Evolutionary conservation across 805 yeast genomes (phyloP), one percentile per base, ranked within the genome.

Genomic region (Candida orba): DNA sequence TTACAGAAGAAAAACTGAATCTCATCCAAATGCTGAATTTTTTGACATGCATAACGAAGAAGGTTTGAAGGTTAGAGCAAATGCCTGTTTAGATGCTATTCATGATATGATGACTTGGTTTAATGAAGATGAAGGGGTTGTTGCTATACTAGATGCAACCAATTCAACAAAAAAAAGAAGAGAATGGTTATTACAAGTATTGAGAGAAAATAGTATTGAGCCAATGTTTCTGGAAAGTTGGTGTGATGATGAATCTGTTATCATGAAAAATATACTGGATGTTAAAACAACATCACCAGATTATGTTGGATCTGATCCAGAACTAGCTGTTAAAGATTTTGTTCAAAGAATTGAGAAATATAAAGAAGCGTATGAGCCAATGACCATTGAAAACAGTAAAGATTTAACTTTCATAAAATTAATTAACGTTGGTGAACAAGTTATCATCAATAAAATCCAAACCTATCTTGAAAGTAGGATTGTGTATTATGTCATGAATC

Each of bases 121-220:
- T 59, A 69, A 73, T 31, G 78, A 81, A 15, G 87, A 84, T 42
- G 72, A 78, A 46, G 95, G 95, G 14, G 84, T 82, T 23, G 98
- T 93, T 36, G 98, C 96, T 0, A 86, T 93, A 7, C 70, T 91
- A 45, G 99, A 93, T 64, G 97, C 96, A 23, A 88, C 96, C 2
- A 90, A 91, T 63, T 81, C 89, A 32, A 89, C 96, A 4, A 68
- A 73, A 46, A 77, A 72, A 37, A 75, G 95, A 55, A 73, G 99
- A 52, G 69, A 70, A 23, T 68, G 75, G 69, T 75, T 91, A 41
- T 67, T 81, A 49, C 62, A 73, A 51, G 68, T 83, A 43, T 77
- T 84, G 52, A 67, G 83, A 32, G 74, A 75, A 48, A 74, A 84
- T 56, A 72, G 72, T 36, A 81, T 93, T 45, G 91, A 87, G 61